Evolutionary conservation across 2,329 filamentous ascomycete species (phyloP).

Genomic region (Trichoderma sp.): DNA sequence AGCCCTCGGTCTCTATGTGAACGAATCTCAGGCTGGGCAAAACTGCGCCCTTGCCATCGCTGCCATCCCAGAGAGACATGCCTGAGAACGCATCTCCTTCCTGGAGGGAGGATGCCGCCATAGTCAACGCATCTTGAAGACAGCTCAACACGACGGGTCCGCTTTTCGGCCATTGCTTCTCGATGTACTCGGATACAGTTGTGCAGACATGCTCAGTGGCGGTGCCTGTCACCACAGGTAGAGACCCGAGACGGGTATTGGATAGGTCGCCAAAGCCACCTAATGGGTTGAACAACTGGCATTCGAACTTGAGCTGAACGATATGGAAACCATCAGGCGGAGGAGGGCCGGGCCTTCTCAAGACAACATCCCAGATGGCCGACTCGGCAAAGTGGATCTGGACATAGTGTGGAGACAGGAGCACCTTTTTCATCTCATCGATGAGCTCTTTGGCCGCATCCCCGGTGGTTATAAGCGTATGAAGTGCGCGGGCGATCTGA

Average conservation of each 20-base stretch:
- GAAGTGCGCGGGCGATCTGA: conserved; percentile 36
- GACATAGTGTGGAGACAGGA: conserved; percentile 39
- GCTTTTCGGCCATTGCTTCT: conserved; percentile 37
- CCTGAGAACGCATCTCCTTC: conserved; percentile 33
- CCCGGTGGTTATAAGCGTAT: conserved; percentile 34
- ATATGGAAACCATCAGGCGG: conserved; percentile 39
- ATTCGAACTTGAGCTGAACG: conserved; percentile 40
- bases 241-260: conserved; percentile 32
- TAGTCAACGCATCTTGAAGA: conserved; percentile 36
- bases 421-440: conserved; percentile 31
- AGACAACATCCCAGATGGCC: conserved; percentile 39
- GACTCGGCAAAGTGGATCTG: conserved; percentile 43
- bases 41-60: conserved; percentile 28
- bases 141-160: conserved; percentile 35
- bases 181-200: conserved; percentile 37
- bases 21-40: conserved; percentile 38
- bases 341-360: conserved; percentile 35
- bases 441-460: conserved; percentile 34
- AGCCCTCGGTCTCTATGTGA: conserved; percentile 39
- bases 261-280: conserved; percentile 34
- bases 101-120: conserved; percentile 30
- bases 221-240: conserved; percentile 39
- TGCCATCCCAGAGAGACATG: conserved; percentile 41
- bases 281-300: conserved; percentile 34
- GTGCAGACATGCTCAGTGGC: conserved; percentile 36